Base-by-base conservation (phyloP, 148 eudicot species). In the Mesembryanthemum crystallinum region DNA sequence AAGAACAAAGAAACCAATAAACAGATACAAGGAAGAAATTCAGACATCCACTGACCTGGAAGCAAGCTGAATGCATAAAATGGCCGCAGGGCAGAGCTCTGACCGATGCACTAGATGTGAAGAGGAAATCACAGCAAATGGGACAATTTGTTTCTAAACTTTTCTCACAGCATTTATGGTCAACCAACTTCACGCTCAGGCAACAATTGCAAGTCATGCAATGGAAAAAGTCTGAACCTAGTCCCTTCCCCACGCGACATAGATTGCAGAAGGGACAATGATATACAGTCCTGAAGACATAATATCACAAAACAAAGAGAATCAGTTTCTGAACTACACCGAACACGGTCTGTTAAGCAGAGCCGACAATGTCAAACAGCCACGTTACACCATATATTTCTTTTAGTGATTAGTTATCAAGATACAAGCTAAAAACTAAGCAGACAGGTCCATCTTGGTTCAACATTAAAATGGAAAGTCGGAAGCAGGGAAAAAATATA, bases 51-150 rank as follows among this genome's bases (percentile, higher is more conserved):
- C 78, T 73, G 55, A 93, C 98, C 96, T 91, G 98, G 78, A 93
- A 93, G 84, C 98, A 93, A 78, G 98, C 91, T 62, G 98, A 91
- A 81, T 91, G 98, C 96, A 93, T 93, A 78, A 76, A 93, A 89
- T 93, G 98, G 49, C 98, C 98, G 80, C 98, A 93, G 18, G 96
- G 94, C 69, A 93, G 89, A 64, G 90, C 91, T 84, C 96, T 85
- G 68, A 93, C 92, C 37, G 90, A 82, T 71, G 86, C 90, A 80
- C 96, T 93, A 43, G 98, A 93, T 43, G 98, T 93, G 82, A 93
- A 93, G 67, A 93, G 85, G 77, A 89, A 89, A 62, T 93, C 98
- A 79, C 96, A 93, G 85, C 98, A 93, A 52, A 93, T 93, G 2
- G 98, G 98, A 77, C 98, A 93, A 74, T 93, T 91, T 67, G 94